phyloP scores from a whole-genome alignment of 352 stramenopile species.

The Phytopythium kandeliae region DNA sequence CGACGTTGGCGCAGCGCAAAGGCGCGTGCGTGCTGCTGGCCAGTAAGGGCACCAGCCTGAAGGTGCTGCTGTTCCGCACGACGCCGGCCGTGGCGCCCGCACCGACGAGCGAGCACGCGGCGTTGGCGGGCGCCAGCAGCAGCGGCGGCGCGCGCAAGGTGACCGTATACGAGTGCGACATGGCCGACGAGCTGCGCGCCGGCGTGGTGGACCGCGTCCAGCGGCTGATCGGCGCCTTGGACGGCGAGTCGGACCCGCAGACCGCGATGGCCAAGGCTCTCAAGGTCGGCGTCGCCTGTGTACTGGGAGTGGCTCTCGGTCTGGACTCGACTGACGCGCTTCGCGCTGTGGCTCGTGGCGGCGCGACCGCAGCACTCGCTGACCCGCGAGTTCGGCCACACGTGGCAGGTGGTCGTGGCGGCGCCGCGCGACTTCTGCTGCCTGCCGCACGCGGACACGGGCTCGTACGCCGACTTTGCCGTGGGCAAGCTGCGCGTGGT shows the following conservation, averaged over 20 bases:
- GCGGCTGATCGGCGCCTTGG: slow-evolving; percentile 34
- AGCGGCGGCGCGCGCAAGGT: slow-evolving; percentile 29
- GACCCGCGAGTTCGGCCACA: slow-evolving; percentile 55
- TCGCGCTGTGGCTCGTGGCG: no score
- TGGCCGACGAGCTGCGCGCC: slow-evolving; percentile 39
- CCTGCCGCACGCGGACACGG: slow-evolving; percentile 37
- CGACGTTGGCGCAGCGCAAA: slow-evolving; percentile 34
- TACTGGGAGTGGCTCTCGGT: no score
- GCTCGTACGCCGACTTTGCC: slow-evolving; percentile 42
- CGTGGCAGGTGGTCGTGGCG: slow-evolving; percentile 64
- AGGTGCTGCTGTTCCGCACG: slow-evolving; percentile 71
- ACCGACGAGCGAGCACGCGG: slow-evolving; percentile 29
- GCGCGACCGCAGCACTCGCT: slow-evolving; percentile 33
- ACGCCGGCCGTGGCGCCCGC: slow-evolving; percentile 26
- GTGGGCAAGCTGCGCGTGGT: slow-evolving; percentile 53
- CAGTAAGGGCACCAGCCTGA: slow-evolving; percentile 56
- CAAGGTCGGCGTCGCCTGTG: slow-evolving; percentile 25
- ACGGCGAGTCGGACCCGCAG: slow-evolving; percentile 28
- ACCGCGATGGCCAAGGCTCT: slow-evolving; percentile 48
- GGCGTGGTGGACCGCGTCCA: slow-evolving; percentile 29
- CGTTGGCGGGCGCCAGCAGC: slow-evolving; percentile 8
- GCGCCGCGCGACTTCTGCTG: slow-evolving; percentile 50
- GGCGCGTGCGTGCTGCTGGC: slow-evolving; percentile 58
- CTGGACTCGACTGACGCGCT: no score
- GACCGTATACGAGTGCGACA: slow-evolving; percentile 48